Percentiles rank a stretch among this genome's conserved stretches.
phyloP scores from a whole-genome alignment of 1,284 basidiomycete genomes.

The Pterulicium gracile region DNA sequence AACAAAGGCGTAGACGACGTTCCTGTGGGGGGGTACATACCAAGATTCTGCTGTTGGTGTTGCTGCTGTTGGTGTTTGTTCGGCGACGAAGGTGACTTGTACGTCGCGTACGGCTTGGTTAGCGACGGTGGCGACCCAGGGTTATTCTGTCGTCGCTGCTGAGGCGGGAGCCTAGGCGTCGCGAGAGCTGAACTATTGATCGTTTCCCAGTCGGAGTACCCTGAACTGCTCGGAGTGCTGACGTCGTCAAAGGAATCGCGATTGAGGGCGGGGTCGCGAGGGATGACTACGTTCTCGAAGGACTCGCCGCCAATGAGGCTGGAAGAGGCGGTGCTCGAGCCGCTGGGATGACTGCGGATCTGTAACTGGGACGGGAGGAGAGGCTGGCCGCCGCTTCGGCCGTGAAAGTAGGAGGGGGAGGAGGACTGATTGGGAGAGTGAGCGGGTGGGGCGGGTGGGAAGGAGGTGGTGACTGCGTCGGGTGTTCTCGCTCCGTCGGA shows the following conservation, averaged over 20 bases:
- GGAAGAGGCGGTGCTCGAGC: slow-evolving; percentile 44
- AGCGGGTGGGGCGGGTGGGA: slow-evolving; percentile 39
- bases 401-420: too few species aligned
- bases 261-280: slow-evolving; percentile 23
- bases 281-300: slow-evolving; percentile 51
- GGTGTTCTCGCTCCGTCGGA: slow-evolving; percentile 44
- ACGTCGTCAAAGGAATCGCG: slow-evolving; percentile 30
- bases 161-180: not conserved
- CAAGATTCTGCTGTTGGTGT: too few species aligned
- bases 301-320: slow-evolving; percentile 51
- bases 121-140: not conserved
- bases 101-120: not conserved
- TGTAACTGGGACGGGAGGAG: not conserved
- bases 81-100: not conserved
- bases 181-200: too few species aligned
- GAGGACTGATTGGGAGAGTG: slow-evolving; percentile 17
- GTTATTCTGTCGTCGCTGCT: too few species aligned
- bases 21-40: too few species aligned
- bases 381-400: too few species aligned
- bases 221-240: slow-evolving; percentile 15
- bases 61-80: not conserved
- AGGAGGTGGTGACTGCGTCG: slow-evolving; percentile 28
- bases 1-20: too few species aligned
- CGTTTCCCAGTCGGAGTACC: slow-evolving; percentile 32
- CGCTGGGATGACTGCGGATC: slow-evolving; percentile 16